Evolutionary conservation across 2,329 filamentous ascomycete species (phyloP).

Genomic region (Metarhizium album): DNA sequence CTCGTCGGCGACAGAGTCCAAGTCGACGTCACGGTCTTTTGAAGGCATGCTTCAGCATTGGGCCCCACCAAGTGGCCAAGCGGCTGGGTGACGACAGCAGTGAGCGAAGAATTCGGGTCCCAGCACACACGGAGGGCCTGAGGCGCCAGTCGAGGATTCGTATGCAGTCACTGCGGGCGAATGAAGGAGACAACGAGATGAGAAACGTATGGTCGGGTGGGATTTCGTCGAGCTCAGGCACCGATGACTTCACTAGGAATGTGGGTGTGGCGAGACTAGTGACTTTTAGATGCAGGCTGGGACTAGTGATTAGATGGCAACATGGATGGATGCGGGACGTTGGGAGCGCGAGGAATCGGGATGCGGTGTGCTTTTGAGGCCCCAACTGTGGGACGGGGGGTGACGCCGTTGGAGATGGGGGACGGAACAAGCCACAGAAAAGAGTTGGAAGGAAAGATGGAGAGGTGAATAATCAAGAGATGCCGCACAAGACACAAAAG

Average conservation of each 20-base stretch:
- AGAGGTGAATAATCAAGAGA: too few relatives aligned
- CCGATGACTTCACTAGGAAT: conserved; percentile 2
- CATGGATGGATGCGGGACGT: too few relatives aligned
- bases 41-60: conserved; percentile 28
- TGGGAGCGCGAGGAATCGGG: too few relatives aligned
- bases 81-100: background rate
- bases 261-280: background rate
- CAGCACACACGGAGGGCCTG: background rate
- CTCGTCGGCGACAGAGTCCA: conserved; percentile 22
- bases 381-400: background rate
- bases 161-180: background rate
- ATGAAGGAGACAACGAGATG: background rate
- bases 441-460: too few relatives aligned
- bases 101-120: background rate
- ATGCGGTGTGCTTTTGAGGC: background rate
- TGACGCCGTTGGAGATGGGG: background rate
- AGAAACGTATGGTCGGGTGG: background rate
- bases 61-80: conserved; percentile 2
- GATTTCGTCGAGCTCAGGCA: background rate
- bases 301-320: too few relatives aligned
- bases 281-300: too few relatives aligned
- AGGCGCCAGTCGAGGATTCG: background rate
- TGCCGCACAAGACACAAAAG: too few relatives aligned
- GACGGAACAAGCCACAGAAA: background rate
- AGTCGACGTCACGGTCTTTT: conserved; percentile 31